Conservation (phyloP, 345 rosid genomes). For the Brassica carinata region DNA sequence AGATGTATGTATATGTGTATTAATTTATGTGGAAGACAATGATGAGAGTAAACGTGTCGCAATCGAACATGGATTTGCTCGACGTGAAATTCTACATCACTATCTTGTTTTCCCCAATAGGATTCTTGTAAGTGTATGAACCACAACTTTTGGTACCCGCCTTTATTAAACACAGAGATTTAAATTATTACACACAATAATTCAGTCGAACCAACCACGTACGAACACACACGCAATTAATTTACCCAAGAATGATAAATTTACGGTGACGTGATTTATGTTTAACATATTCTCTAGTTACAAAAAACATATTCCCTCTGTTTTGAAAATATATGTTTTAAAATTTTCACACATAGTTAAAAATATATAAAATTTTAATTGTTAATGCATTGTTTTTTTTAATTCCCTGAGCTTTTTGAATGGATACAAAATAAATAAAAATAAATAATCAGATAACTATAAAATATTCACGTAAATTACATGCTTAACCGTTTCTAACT, state of each 20-base stretch:
- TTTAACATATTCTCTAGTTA: not conserved
- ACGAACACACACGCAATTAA: slow-evolving; percentile 2
- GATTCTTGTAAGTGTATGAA: slow-evolving; percentile 30
- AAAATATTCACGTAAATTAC: not conserved
- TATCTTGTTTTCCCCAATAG: slow-evolving; percentile 17
- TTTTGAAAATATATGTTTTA: no score
- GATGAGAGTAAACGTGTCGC: slow-evolving; percentile 36
- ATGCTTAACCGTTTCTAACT: not conserved
- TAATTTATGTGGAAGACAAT: slow-evolving; percentile 31
- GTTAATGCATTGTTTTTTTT: no score
- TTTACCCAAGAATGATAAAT: slow-evolving; percentile 3
- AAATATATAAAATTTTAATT: no score
- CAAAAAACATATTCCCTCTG: no score
- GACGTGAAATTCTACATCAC: slow-evolving; percentile 13
- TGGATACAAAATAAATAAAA: not conserved
- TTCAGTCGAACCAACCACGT: not conserved
- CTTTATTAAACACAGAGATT: not conserved
- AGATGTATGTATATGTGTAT: slow-evolving; percentile 7
- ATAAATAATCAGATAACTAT: not conserved
- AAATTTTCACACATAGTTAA: no score
- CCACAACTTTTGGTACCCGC: slow-evolving; percentile 20
- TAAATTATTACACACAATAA: not conserved
- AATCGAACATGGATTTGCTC: slow-evolving; percentile 28
- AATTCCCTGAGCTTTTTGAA: not conserved
- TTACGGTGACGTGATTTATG: not conserved